Evolutionary conservation across 2,329 filamentous ascomycete genomes (phyloP), one percentile per base, ranked within the genome.

Genomic region (Phialemoniopsis sp.): DNA sequence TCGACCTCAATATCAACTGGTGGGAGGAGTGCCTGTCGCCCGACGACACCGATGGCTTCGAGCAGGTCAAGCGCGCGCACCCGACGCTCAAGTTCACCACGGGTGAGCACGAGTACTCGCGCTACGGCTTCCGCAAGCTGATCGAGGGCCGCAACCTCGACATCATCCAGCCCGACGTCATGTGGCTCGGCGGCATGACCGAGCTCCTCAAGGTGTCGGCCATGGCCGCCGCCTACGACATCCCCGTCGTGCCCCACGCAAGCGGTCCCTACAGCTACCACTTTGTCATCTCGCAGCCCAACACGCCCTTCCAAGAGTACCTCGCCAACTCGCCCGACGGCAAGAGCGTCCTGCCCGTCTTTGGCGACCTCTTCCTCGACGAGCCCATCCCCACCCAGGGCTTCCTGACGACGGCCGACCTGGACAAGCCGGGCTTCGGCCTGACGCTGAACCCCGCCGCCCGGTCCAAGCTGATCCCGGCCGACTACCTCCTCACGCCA

Each of bases 221-320:
- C 39, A 85, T 94, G 79, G 90, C 90, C 4, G 80, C 89, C 5
- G 90, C 90, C 16, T 96, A 96, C 63, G 90, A 96, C 56, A 86
- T 96, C 44, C 90, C 90, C 12, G 89, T 96, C 13, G 88, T 96
- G 13, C 90, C 90, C n/a, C 90, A 96, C 58, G 90, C 90, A 33
- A 93, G 86, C 45, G 90, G 90, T 2, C 87, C 90, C 4, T 96
- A 96, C 69, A 93, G 87, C 55, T 96, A 96, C 66, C 90, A 96
- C 66, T 96, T 94, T 58, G 90, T 95, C 49, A 84, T 95, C 45
- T 94, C 89, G 33, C 90, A 96, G 64, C 80, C 87, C 46, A 95
- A 95, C 67, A 87, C 85, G 13, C 90, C 90, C 5, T 96, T 96
- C 75, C 90, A 96, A 63, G 90, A 96, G 64, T 96, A 96, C 57